A percentile compares a stretch with the other conserved stretches of the same genome.
Evolutionary conservation across 2,329 filamentous ascomycete genomes (phyloP).

Genomic region (Colletotrichum lindemuthianum): DNA sequence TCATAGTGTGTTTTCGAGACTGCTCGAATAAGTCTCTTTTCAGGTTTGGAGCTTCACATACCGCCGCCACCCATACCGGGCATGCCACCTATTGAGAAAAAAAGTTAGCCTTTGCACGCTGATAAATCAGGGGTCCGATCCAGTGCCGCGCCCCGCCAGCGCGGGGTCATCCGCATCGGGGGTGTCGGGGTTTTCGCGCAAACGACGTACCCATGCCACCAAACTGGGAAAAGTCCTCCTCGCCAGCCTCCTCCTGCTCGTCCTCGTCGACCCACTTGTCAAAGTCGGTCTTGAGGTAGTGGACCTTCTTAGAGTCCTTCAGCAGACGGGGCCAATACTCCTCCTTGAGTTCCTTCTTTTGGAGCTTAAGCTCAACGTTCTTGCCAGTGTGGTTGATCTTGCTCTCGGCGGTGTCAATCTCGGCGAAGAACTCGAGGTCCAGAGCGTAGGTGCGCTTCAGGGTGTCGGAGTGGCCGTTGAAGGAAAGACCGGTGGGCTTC

Average conservation of each 20-base stretch:
- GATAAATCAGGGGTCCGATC: neutral
- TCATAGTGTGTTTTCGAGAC: neutral
- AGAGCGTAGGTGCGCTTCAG: conserved; percentile 90
- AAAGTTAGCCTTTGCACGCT: conserved; percentile 22
- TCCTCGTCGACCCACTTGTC: conserved; percentile 99
- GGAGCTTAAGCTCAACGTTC: conserved; percentile 88
- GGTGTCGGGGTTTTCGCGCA: conserved; percentile 6
- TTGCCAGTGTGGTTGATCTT: conserved; percentile 90
- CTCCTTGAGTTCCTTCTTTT: conserved; percentile 95
- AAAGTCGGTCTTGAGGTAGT: conserved; percentile 98
- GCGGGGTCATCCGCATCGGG: conserved; percentile 5
- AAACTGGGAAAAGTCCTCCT: conserved; percentile 80
- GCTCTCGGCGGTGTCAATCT: conserved; percentile 87
- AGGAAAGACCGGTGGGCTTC: conserved; percentile 79
- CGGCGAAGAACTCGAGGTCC: conserved; percentile 86
- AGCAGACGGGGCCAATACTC: conserved; percentile 96
- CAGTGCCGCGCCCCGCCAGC: neutral
- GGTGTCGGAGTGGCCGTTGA: conserved; percentile 83
- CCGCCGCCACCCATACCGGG: conserved; percentile 59
- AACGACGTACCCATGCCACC: conserved; percentile 69
- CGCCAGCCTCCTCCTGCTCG: conserved; percentile 90
- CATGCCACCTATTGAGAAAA: conserved; percentile 57
- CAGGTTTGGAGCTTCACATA: conserved; percentile 45
- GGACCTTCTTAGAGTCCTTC: conserved; percentile 88
- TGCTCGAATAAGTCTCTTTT: conserved; percentile 13